Percentiles rank a stretch among this genome's conserved stretches.
phyloP scores from a whole-genome alignment of 495 filamentous ascomycete species.

The Penicillium parvum region DNA sequence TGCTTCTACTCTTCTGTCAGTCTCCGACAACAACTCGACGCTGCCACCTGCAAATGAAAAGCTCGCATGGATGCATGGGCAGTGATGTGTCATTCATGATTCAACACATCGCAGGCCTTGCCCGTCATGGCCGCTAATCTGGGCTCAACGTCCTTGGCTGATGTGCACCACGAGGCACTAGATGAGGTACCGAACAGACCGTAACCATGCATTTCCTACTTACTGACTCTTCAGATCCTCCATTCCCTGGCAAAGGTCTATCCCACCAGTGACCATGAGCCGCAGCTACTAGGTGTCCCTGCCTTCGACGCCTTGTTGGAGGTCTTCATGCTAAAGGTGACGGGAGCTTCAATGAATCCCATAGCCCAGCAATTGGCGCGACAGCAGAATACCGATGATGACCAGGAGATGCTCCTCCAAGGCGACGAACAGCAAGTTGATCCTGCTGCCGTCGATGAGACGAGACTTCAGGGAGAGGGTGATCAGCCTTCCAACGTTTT shows the following conservation, averaged over 20 bases:
- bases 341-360: background rate
- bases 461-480: conserved; percentile 3
- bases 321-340: conserved; percentile 32
- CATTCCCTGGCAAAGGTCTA: conserved; percentile 36
- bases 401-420: conserved; percentile 18
- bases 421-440: background rate
- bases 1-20: background rate
- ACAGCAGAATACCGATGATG: conserved; percentile 3
- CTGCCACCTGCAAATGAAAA: no score
- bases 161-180: conserved; percentile 60
- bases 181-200: conserved; percentile 53
- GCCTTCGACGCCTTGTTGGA: conserved; percentile 48
- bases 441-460: background rate
- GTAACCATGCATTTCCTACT: background rate
- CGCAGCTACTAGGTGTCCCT: conserved; percentile 35
- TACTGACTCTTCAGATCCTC: conserved; percentile 36
- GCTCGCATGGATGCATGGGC: no score
- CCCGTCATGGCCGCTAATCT: conserved; percentile 35
- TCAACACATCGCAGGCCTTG: conserved; percentile 9
- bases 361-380: background rate
- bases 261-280: conserved; percentile 7
- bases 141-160: conserved; percentile 60
- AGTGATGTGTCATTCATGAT: conserved; percentile 12
- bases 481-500: conserved; percentile 3
- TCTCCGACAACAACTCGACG: background rate